A percentile compares a stretch with the other conserved stretches of the same genome.
phyloP scores from a whole-genome alignment of 2,329 filamentous ascomycete genomes.

The Emergomyces pasteurianus region DNA sequence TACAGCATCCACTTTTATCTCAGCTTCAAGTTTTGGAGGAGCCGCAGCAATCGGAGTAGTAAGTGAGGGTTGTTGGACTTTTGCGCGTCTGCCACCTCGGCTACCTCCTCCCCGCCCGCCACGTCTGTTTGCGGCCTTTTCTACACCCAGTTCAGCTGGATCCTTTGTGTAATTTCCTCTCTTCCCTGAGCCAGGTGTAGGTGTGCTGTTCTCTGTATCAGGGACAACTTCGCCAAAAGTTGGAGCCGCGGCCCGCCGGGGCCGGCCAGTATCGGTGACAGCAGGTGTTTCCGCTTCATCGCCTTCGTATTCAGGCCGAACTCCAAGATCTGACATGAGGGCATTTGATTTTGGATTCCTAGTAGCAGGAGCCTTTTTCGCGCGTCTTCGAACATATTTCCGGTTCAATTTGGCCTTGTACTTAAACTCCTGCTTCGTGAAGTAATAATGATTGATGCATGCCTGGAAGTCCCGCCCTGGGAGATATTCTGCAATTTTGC shows the following conservation, averaged over 20 bases:
- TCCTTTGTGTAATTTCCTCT: conserved; percentile 24
- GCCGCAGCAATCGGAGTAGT: conserved; percentile 13
- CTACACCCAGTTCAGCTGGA: conserved; percentile 19
- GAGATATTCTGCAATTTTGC: conserved; percentile 37
- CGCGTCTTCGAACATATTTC: conserved; percentile 31
- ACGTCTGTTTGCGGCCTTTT: conserved; percentile 25
- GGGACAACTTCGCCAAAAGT: conserved; percentile 31
- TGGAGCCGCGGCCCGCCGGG: conserved; percentile 38
- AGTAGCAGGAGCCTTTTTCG: conserved; percentile 23
- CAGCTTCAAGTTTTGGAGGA: conserved; percentile 19
- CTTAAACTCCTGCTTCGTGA: conserved; percentile 38
- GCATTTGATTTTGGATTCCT: conserved; percentile 36
- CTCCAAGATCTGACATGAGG: conserved; percentile 36
- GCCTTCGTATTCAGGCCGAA: conserved; percentile 32
- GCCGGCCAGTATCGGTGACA: conserved; percentile 40
- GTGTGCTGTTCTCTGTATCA: conserved; percentile 22
- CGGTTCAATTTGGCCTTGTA: conserved; percentile 40
- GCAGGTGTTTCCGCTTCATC: conserved; percentile 30
- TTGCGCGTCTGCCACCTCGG: conserved; percentile 15
- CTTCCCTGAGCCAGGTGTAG: conserved; percentile 24
- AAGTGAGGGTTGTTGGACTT: conserved; percentile 18
- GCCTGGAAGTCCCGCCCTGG: conserved; percentile 36
- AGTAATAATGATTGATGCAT: conserved; percentile 40
- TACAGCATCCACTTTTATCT: conserved; percentile 2
- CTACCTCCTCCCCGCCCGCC: conserved; percentile 22